A percentile compares a stretch with the other conserved stretches of the same genome.
These are phyloP conservation scores for Colletotrichum sublineola DNA, from an alignment of 2,329 filamentous ascomycete species.

Conservation along the genomic window DNA sequence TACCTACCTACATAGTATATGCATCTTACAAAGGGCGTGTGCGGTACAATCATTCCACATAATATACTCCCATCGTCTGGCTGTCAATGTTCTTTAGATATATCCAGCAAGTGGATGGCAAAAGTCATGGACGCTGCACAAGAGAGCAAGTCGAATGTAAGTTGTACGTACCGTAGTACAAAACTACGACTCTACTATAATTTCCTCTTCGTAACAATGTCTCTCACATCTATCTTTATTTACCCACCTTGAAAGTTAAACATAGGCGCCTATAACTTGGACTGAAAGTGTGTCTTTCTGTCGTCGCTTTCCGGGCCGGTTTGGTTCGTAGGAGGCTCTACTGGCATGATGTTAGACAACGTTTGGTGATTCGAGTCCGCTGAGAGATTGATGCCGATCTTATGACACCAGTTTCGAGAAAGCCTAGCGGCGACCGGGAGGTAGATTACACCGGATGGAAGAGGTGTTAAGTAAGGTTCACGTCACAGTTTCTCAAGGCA, in stretches of 20 bases:
- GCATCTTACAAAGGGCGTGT: not conserved
- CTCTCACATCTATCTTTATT: not conserved
- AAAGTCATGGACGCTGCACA: no score
- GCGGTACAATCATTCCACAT: conserved; percentile 20
- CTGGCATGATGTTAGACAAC: not conserved
- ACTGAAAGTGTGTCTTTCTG: not conserved
- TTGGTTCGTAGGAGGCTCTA: not conserved
- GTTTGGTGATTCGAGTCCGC: not conserved
- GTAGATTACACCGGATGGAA: not conserved
- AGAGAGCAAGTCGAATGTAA: no score
- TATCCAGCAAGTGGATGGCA: not conserved
- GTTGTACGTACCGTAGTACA: not conserved
- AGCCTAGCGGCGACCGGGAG: not conserved
- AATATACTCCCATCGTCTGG: conserved; percentile 11
- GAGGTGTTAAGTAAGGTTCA: not conserved
- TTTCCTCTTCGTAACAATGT: not conserved
- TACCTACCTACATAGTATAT: conserved; percentile 9
- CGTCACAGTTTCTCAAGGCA: not conserved
- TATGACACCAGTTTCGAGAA: not conserved
- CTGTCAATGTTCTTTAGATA: conserved; percentile 11
- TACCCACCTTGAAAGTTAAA: not conserved
- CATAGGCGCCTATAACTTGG: not conserved
- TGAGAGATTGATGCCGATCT: not conserved
- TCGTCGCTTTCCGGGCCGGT: not conserved
- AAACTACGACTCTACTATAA: not conserved